phyloP scores from a whole-genome alignment of 2,329 filamentous ascomycete genomes.

The Penicillium hordei region DNA sequence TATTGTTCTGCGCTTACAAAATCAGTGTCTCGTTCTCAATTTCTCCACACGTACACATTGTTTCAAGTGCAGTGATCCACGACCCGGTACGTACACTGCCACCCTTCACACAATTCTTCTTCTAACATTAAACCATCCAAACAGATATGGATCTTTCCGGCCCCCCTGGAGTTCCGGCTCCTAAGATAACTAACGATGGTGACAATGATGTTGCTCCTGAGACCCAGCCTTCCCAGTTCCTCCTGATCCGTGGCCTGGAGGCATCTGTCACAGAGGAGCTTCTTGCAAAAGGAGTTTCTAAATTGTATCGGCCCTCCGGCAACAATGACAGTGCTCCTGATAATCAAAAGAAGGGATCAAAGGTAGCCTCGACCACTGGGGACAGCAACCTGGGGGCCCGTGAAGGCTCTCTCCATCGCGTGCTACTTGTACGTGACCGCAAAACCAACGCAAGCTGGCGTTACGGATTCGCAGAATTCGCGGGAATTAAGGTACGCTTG shows the following conservation, averaged over 20 bases:
- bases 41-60: slow-evolving; percentile 58
- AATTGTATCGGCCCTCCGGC: slow-evolving; percentile 63
- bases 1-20: slow-evolving; percentile 1
- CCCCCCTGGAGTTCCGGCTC: slow-evolving; percentile 40
- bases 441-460: slow-evolving; percentile 70
- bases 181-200: slow-evolving; percentile 51
- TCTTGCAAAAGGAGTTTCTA: slow-evolving; percentile 70
- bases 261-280: slow-evolving; percentile 69
- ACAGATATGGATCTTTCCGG: slow-evolving; percentile 30
- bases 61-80: slow-evolving; percentile 58
- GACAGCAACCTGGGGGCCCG: slow-evolving; percentile 67
- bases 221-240: slow-evolving; percentile 68
- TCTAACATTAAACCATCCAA: slow-evolving; percentile 15
- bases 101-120: not conserved
- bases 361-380: slow-evolving; percentile 57
- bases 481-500: slow-evolving; percentile 58
- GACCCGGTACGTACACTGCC: slow-evolving; percentile 48
- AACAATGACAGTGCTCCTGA: slow-evolving; percentile 32
- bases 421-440: slow-evolving; percentile 74
- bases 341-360: slow-evolving; percentile 48
- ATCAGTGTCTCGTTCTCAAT: slow-evolving; percentile 57
- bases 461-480: slow-evolving; percentile 84
- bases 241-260: slow-evolving; percentile 72
- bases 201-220: slow-evolving; percentile 57
- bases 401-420: slow-evolving; percentile 71